Evolutionary conservation across 1,284 basidiomycete species (phyloP), one percentile per base, ranked within the genome.

Genomic region (Tilletia setariae): DNA sequence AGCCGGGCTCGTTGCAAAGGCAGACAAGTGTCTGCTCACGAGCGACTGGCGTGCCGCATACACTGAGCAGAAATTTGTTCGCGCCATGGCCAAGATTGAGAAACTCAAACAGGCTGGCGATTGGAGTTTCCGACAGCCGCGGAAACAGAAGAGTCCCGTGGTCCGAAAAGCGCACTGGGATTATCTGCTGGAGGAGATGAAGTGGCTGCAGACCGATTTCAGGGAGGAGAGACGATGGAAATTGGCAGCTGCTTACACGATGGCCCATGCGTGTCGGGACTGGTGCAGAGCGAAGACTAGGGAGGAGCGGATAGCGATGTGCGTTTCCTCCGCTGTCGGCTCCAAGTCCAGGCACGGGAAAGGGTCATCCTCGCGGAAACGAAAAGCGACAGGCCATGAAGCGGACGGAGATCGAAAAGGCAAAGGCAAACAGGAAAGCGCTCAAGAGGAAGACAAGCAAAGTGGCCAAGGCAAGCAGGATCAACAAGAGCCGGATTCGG

Each of bases 191-290:
- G 96, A 98, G 71, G 96, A 98, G 84, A 93, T 98, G 93, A 92
- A 91, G 87, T 98, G 95, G 96, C 90, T 99, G 87, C 91, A 94
- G 62, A 88, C 89, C 16, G 96, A 99, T 79, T 98, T 94, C 77
- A 89, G 91, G 8, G 94, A 98, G 83, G 96, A 99, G 81, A 86
- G 92, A 64, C 88, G 88, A 69, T 98, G 94, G 94, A 98, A 98
- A 83, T 84, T 91, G 43, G 89, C 90, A 0, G 82, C 93, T 21
- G 94, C 95, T 0, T 90, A 90, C 79, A 90, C 90, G 69, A 83
- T 98, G n/a, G 92, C 92, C 0, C 89, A 89, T 65, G 88, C 92
- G 62, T 90, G 92, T 15, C 86, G 91, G 13, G 90, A 92, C 73
- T 98, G 93, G 92, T 92, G 96, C 81, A 86, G 88, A 64, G 90